These are phyloP conservation scores for Wickerhamiella alocasiicola DNA, from an alignment of 805 yeast genomes.

Conservation along the genomic window DNA sequence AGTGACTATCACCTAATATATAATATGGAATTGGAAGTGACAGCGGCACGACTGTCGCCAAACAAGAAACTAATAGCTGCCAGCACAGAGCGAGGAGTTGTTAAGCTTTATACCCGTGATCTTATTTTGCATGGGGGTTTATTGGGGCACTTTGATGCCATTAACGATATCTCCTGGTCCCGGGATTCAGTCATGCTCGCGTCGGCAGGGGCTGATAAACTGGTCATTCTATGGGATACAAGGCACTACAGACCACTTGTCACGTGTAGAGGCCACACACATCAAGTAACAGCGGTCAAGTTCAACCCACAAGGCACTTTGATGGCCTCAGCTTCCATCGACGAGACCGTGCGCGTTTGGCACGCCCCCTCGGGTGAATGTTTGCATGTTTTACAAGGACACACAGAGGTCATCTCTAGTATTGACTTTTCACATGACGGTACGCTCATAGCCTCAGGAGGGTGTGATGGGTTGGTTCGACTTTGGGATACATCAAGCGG, in stretches of 20 bases:
- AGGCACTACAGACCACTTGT: conserved; percentile 31
- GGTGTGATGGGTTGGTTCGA: conserved; percentile 83
- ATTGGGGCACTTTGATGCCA: conserved; percentile 54
- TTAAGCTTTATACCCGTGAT: conserved; percentile 43
- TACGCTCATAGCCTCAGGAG: conserved; percentile 70
- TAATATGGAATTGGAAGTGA: too few species aligned
- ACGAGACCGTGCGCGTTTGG: conserved; percentile 87
- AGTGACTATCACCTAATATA: too few species aligned
- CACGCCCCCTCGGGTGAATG: conserved; percentile 60
- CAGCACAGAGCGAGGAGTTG: conserved; percentile 41
- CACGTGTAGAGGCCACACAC: conserved; percentile 58
- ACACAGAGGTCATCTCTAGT: conserved; percentile 76
- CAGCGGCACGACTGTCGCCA: conserved; percentile 49
- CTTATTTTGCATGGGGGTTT: conserved; percentile 29
- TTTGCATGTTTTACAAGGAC: conserved; percentile 76
- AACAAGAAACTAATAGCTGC: conserved; percentile 47
- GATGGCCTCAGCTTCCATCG: conserved; percentile 71
- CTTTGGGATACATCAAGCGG: conserved; percentile 81
- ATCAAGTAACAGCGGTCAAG: conserved; percentile 59
- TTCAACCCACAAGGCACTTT: conserved; percentile 69
- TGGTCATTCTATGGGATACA: conserved; percentile 62
- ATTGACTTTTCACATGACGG: conserved; percentile 68
- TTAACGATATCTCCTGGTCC: conserved; percentile 67
- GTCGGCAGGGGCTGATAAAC: conserved; percentile 75
- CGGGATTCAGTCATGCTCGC: conserved; percentile 65